These are phyloP conservation scores for Suillus occidentalis DNA, from an alignment of 768 basidiomycete genomes.

Conservation along the genomic window DNA sequence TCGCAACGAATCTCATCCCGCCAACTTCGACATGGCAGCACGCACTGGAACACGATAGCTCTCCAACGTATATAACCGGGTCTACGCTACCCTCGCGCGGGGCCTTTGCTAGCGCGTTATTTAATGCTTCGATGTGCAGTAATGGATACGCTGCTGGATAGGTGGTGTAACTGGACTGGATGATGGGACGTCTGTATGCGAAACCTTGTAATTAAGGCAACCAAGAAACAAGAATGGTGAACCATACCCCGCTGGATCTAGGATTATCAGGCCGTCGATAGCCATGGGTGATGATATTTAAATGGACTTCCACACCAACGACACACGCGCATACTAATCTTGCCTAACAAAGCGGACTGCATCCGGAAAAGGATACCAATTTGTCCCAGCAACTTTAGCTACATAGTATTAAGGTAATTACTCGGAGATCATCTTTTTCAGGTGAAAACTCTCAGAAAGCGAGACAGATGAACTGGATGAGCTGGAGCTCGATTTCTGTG, in stretches of 20 bases:
- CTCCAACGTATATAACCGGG: slow-evolving; percentile 69
- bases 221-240: slow-evolving; percentile 7
- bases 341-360: neutral
- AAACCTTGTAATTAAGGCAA: slow-evolving; percentile 17
- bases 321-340: neutral
- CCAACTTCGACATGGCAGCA: slow-evolving; percentile 81
- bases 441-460: neutral
- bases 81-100: slow-evolving; percentile 58
- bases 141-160: slow-evolving; percentile 77
- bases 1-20: slow-evolving; percentile 76
- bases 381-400: neutral
- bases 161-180: slow-evolving; percentile 87
- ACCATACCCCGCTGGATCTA: slow-evolving; percentile 72
- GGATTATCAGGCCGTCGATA: slow-evolving; percentile 79
- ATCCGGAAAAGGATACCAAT: neutral
- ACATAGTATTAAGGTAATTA: neutral
- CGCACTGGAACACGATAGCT: slow-evolving; percentile 53
- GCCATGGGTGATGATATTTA: slow-evolving; percentile 45
- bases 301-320: neutral
- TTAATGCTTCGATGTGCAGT: slow-evolving; percentile 83
- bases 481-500: neutral
- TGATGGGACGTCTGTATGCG: slow-evolving; percentile 65
- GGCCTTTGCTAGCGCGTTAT: slow-evolving; percentile 64
- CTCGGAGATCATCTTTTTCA: neutral
- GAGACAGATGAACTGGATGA: neutral